phyloP scores from a whole-genome alignment of 352 stramenopile species.

The Phytophthora kernoviae region DNA sequence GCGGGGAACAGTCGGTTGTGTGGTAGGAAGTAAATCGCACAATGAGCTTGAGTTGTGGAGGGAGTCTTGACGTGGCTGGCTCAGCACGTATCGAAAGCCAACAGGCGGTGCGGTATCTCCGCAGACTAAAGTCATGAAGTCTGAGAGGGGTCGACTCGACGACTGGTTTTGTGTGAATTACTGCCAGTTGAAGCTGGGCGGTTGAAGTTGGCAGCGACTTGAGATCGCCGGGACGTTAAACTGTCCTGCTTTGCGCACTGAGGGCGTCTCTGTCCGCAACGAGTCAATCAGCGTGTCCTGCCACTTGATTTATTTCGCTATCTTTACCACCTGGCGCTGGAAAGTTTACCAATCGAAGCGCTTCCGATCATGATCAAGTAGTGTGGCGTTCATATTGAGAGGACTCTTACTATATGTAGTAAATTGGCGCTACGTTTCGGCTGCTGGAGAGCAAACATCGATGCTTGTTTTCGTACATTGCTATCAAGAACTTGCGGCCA shows the following conservation, averaged over 20 bases:
- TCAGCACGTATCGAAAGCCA: neutral
- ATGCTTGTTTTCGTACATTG: too few species aligned
- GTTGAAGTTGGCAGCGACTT: slow-evolving; percentile 17
- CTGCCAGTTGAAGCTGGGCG: slow-evolving; percentile 7
- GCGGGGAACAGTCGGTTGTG: neutral
- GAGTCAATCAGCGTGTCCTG: slow-evolving; percentile 1
- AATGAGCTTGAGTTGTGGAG: neutral
- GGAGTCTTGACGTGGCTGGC: neutral
- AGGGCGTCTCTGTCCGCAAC: neutral
- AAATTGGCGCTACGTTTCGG: too few species aligned
- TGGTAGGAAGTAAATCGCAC: slow-evolving; percentile 3
- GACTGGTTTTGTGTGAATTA: slow-evolving; percentile 6
- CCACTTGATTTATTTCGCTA: slow-evolving; percentile 17
- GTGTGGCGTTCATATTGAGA: too few species aligned
- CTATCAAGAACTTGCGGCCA: too few species aligned
- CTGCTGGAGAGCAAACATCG: too few species aligned
- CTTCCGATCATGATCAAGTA: neutral
- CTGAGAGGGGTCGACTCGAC: slow-evolving; percentile 7
- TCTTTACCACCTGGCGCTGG: too few species aligned
- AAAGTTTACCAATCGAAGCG: neutral
- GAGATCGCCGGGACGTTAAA: slow-evolving; percentile 9
- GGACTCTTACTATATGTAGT: too few species aligned
- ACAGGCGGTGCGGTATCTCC: too few species aligned
- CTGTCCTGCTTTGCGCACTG: neutral
- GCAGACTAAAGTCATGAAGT: neutral